These are phyloP conservation scores for Dictyostelium purpureum DNA, from an alignment of 78 protist genomes.

Conservation along the genomic window DNA sequence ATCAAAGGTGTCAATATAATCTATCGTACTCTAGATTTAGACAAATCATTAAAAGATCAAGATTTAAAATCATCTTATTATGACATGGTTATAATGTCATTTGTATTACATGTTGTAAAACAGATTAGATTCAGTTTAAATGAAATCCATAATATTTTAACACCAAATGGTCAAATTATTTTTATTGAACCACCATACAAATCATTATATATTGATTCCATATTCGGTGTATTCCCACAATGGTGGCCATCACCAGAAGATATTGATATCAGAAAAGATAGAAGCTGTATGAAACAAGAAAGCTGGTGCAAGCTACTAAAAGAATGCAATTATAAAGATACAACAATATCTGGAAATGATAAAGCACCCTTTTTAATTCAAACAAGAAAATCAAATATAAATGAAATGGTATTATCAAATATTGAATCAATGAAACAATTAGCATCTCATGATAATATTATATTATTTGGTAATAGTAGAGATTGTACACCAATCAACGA, in stretches of 20 bases:
- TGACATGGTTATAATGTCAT: slow-evolving; percentile 12
- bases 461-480: too few relatives aligned
- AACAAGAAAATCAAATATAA: too few relatives aligned
- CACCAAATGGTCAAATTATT: slow-evolving; percentile 19
- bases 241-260: slow-evolving; percentile 42
- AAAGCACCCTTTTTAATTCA: too few relatives aligned
- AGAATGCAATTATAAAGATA: neutral
- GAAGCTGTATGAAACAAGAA: neutral
- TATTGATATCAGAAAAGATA: slow-evolving; percentile 16
- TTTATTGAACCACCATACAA: slow-evolving; percentile 21
- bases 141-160: neutral
- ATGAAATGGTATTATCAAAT: too few relatives aligned
- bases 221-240: slow-evolving; percentile 35
- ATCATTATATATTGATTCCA: neutral
- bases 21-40: neutral
- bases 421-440: too few relatives aligned
- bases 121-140: neutral
- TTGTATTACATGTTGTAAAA: slow-evolving; percentile 37
- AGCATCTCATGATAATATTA: too few relatives aligned
- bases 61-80: slow-evolving; percentile 11
- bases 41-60: slow-evolving; percentile 8
- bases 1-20: neutral
- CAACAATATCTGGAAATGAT: neutral
- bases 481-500: too few relatives aligned
- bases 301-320: neutral